phyloP scores from a whole-genome alignment of 2,329 filamentous ascomycete genomes.

The Catunica adiposa region DNA sequence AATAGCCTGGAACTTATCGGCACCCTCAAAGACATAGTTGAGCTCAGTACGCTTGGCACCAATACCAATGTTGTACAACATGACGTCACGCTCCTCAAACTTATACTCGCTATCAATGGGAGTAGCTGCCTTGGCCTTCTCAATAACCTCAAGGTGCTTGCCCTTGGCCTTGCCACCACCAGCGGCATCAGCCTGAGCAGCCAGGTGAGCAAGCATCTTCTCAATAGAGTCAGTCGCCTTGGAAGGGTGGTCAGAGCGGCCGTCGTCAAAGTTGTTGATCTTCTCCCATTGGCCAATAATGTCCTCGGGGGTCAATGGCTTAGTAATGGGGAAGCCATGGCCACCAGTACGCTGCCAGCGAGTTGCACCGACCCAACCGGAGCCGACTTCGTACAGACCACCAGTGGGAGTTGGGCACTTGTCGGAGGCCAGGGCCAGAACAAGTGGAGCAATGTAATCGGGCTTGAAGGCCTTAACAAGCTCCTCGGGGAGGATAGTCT shows the following conservation, averaged over 20 bases:
- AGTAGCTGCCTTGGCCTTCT: conserved; percentile 55
- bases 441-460: conserved; percentile 88
- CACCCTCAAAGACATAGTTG: conserved; percentile 74
- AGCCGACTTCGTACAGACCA: conserved; percentile 83
- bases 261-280: conserved; percentile 77
- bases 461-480: conserved; percentile 98
- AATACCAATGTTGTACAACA: conserved; percentile 89
- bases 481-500: conserved; percentile 87
- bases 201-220: conserved; percentile 66
- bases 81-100: conserved; percentile 74
- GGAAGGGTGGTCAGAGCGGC: conserved; percentile 71
- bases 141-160: conserved; percentile 58
- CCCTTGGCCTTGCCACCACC: conserved; percentile 31
- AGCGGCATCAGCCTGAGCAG: conserved; percentile 51
- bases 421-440: conserved; percentile 71
- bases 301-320: conserved; percentile 67
- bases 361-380: conserved; percentile 80
- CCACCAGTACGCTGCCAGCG: conserved; percentile 89
- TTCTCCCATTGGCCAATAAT: conserved; percentile 59
- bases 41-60: conserved; percentile 85
- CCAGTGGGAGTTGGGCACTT: conserved; percentile 74
- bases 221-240: conserved; percentile 60
- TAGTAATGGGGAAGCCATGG: conserved; percentile 78
- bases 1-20: conserved; percentile 81
- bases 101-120: conserved; percentile 57